phyloP scores from a whole-genome alignment of 306 rosid species.

The Vachellia pachyceras region DNA sequence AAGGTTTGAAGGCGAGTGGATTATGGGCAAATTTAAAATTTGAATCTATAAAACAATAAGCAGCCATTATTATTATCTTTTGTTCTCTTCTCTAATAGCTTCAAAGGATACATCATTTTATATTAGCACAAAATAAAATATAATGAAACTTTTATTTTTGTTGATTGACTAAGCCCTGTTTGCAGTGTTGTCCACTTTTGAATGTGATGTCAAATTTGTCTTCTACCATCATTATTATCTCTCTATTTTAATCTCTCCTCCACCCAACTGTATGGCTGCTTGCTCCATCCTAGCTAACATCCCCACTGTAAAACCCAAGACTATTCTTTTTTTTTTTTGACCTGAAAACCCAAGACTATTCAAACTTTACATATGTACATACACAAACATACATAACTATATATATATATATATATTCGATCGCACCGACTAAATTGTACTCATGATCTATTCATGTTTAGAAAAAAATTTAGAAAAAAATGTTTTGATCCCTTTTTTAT shows the following conservation, averaged over 20 bases:
- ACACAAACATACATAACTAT: no score
- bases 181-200: conserved; percentile 28
- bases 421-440: no score
- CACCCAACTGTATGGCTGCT: conserved; percentile 30
- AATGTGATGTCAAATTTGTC: conserved; percentile 47
- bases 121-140: neutral
- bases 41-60: no score
- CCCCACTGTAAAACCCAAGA: no score
- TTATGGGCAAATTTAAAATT: no score
- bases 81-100: neutral
- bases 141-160: neutral
- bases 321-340: no score
- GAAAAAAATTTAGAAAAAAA: no score
- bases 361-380: conserved; percentile 12
- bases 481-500: no score
- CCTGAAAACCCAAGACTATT: conserved; percentile 21
- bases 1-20: no score
- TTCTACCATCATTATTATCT: conserved; percentile 51
- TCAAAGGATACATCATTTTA: neutral
- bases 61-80: neutral
- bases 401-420: no score
- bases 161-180: neutral
- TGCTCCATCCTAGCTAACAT: conserved; percentile 17
- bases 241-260: conserved; percentile 24
- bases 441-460: no score